phyloP scores from a whole-genome alignment of 2,329 filamentous ascomycete species.

The Trichoderma gracile region DNA sequence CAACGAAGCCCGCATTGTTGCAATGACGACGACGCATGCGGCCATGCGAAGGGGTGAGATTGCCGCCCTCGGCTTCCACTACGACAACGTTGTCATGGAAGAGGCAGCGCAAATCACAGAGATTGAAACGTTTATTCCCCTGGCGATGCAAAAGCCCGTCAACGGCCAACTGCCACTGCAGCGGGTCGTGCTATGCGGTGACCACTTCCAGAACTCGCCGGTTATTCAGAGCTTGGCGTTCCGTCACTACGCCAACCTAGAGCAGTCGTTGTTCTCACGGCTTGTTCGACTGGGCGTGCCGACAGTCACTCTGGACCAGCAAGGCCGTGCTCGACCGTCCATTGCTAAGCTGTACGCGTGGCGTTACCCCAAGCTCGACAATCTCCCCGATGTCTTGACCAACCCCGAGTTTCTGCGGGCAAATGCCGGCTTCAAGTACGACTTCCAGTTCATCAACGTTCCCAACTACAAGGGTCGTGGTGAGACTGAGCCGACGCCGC shows the following conservation, averaged over 20 bases:
- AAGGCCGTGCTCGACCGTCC: constrained; percentile 84
- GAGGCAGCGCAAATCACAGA: constrained; percentile 98
- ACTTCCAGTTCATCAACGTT: constrained; percentile 97
- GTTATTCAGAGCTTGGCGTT: constrained; percentile 94
- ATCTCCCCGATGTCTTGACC: constrained; percentile 72
- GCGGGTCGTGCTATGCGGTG: constrained; percentile 87
- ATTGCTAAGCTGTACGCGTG: constrained; percentile 91
- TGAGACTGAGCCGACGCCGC: constrained; percentile 85
- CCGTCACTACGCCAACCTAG: constrained; percentile 90
- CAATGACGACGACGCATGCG: constrained; percentile 98
- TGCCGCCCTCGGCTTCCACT: constrained; percentile 87
- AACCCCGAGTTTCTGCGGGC: constrained; percentile 72
- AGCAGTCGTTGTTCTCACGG: constrained; percentile 91
- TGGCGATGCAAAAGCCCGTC: constrained; percentile 83
- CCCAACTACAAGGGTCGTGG: constrained; percentile 88
- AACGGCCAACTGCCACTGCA: constrained; percentile 75
- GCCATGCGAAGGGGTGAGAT: constrained; percentile 93
- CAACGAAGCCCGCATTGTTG: constrained; percentile 94
- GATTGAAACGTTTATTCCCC: constrained; percentile 92
- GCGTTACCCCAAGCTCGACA: constrained; percentile 81
- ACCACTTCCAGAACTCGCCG: constrained; percentile 95
- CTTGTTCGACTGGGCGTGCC: constrained; percentile 92
- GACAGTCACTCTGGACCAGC: constrained; percentile 83
- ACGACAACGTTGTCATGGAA: constrained; percentile 98
- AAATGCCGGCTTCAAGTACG: constrained; percentile 89